Evolutionary conservation across 345 rosid species (phyloP).

Genomic region (Erucastrum elatum): DNA sequence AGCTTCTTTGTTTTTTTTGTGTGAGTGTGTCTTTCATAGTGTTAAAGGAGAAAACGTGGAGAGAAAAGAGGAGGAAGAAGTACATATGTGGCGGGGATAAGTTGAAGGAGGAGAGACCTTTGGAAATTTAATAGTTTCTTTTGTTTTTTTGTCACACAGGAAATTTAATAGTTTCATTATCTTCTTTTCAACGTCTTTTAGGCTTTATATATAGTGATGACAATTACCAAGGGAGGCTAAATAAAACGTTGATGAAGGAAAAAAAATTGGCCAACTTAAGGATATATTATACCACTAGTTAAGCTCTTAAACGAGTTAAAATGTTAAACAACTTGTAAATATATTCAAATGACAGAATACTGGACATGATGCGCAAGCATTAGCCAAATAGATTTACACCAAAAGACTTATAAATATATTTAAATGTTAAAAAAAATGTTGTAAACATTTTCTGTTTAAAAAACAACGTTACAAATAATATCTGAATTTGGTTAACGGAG

Average conservation of each 20-base stretch:
- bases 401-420: not conserved
- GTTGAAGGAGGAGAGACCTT: constrained; percentile 20
- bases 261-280: constrained; percentile 12
- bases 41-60: constrained; percentile 24
- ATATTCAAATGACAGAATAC: too few relatives aligned
- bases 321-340: too few relatives aligned
- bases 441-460: not conserved
- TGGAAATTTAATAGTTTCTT: not conserved
- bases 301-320: not conserved
- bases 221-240: not conserved
- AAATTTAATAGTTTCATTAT: not conserved
- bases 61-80: constrained; percentile 31
- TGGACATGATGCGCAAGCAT: too few relatives aligned
- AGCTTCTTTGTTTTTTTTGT: constrained; percentile 11
- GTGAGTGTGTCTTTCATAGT: not conserved
- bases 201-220: constrained; percentile 7
- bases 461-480: not conserved
- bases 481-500: not conserved
- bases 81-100: constrained; percentile 30
- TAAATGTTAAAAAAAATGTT: too few relatives aligned
- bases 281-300: not conserved
- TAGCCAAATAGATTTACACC: too few relatives aligned
- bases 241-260: not conserved
- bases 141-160: not conserved
- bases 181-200: not conserved